Evolutionary conservation across 164 flowering plant species (phyloP).

Genomic region (Cinnamomum chago): DNA sequence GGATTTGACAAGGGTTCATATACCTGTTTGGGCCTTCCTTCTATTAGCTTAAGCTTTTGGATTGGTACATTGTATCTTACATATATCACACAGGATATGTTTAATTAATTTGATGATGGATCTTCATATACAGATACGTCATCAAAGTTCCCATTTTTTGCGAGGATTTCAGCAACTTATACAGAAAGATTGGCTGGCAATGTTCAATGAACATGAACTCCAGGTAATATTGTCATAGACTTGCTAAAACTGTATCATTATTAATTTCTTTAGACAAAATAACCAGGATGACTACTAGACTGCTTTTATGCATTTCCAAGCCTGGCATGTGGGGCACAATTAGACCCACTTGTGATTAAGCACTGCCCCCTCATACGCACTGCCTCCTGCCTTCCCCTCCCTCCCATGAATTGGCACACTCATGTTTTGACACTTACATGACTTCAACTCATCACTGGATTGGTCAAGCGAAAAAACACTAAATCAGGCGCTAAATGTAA

Average conservation of each 20-base stretch:
- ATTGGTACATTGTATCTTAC: neutral
- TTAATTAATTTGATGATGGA: neutral
- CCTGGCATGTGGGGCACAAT: too few species aligned
- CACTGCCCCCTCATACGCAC: too few species aligned
- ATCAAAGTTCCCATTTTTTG: slow-evolving; percentile 87
- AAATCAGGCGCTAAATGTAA: too few species aligned
- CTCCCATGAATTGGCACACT: too few species aligned
- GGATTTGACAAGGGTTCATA: too few species aligned
- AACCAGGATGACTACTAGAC: neutral
- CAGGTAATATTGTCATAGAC: slow-evolving; percentile 49
- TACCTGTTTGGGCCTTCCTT: too few species aligned
- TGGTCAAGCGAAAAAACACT: too few species aligned
- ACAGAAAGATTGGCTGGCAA: slow-evolving; percentile 87
- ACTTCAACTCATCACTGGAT: too few species aligned
- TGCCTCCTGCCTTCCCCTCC: too few species aligned
- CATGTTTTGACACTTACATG: too few species aligned
- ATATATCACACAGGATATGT: neutral
- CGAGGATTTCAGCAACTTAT: slow-evolving; percentile 94
- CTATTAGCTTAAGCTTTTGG: too few species aligned
- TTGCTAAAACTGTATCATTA: neutral
- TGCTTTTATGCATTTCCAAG: neutral
- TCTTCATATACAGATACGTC: slow-evolving; percentile 59
- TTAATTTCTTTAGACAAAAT: neutral
- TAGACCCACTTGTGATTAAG: too few species aligned
- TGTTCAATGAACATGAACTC: slow-evolving; percentile 97